Base-by-base conservation (phyloP, 2,329 filamentous ascomycete genomes). In the Botrytis elliptica region DNA sequence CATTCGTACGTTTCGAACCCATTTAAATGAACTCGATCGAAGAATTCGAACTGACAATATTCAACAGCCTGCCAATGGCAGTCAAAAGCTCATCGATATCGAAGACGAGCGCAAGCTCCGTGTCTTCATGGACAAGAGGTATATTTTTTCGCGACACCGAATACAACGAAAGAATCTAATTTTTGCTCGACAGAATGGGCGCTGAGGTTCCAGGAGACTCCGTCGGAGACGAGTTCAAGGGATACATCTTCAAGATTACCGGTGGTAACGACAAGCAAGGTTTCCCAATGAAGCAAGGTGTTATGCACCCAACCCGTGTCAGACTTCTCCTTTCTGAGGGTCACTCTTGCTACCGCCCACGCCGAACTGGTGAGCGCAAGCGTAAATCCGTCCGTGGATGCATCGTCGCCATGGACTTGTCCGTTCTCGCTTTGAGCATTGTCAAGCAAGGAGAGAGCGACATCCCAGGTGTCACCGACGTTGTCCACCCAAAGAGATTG, bases 181-280 rank as follows among this genome's bases (percentile, higher is more conserved):
- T 29, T 46, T 46, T 46, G 5, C 3, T 46, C 73, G 78, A 79
- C 78, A 83, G 91, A 88, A 96, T 96, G 93, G 93, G 93, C 84
- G 90, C 92, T 83, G 93, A 98, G 88, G 93, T 99, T 82, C 87
- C 93, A 82, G 96, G 92, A 83, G 97, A 99, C 88, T 92, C 91
- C 84, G 90, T 99, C 83, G 96, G 96, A 84, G 95, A 98, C 84
- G 96, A 99, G 88, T 99, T 97, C 93, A 98, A 98, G 91, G 96
- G 96, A 86, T 99, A 99, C 90, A 92, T 99, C 89, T 94, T 99
- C 92, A 92, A 91, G 85, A 98, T 99, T 89, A 99, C 96, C 83
- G 97, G 96, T 84, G 96, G 97, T 85, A 99, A 99, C 93, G 96
- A 99, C 93, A 99, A 99, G 94, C 97, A 99, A 90, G 96, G 96